Evolutionary conservation across 2,329 filamentous ascomycete genomes (phyloP), one percentile per base, ranked within the genome.

Genomic region (Aspergillus sp.): DNA sequence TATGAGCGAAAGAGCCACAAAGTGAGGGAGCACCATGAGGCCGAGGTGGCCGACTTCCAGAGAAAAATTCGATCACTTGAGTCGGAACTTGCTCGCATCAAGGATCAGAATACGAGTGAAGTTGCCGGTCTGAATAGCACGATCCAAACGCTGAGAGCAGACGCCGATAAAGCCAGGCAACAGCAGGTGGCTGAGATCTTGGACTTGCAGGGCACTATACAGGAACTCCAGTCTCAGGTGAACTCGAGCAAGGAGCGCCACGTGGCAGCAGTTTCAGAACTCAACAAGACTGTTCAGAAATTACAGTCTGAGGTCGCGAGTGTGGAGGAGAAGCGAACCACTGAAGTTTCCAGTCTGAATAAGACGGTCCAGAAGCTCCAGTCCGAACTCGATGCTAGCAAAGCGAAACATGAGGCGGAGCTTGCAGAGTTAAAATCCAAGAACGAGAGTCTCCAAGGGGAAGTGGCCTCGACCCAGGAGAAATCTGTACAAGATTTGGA

Each of bases 11-110:
- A 69, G 47, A 69, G 69, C 29, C 59, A 67, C 17, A 68, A 71
- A 49, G 57, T 72, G 14, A 71, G 68, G 47, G 66, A 73, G 47
- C 69, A 71, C 38, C 71, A 78, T 21, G 86, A 88, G 41, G 83
- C 81, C 1, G 85, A 89, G 61, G 76, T 81, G 47, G 79, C 82
- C n/a, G 84, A 87, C 56, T 69, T 89, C 11, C 81, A 81, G 61
- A 80, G 79, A 20, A 85, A 78, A 1, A 78, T 88, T 23, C 82
- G 80, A 50, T 78, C 80, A 42, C 71, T 91, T 14, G 83, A 89
- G 66, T 63, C 58, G 2, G 64, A 73, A 29, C 61, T 76, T 19
- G 59, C 58, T 13, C 66, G 86, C 77, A 77, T 79, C 47, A 82
- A 79, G 36, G 66, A 71, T 41, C 66, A 70, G 34, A 61, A 71